A percentile compares a stretch with the other conserved stretches of the same genome.
Evolutionary conservation across 2,329 filamentous ascomycete species (phyloP).

Genomic region (Beauveria varroae): DNA sequence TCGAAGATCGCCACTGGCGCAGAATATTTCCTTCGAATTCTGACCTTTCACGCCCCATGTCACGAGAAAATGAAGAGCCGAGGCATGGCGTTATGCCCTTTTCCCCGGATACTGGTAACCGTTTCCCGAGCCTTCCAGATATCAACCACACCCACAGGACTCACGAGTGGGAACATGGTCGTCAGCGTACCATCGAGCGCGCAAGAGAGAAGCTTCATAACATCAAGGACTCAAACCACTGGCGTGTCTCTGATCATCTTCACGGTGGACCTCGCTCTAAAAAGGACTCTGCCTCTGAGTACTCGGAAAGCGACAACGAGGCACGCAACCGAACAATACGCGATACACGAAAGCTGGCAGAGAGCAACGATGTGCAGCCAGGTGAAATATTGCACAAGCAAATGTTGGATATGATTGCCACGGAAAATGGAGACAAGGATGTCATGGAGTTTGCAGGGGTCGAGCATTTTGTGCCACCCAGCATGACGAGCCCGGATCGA

Average conservation of each 20-base stretch:
- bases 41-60: constrained; percentile 23
- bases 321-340: neutral
- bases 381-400: constrained; percentile 53
- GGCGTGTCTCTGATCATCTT: constrained; percentile 40
- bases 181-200: constrained; percentile 49
- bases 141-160: constrained; percentile 15
- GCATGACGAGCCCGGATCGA: constrained; percentile 26
- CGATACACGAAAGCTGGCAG: neutral
- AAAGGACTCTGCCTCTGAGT: constrained; percentile 47
- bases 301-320: constrained; percentile 51
- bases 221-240: constrained; percentile 47
- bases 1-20: constrained; percentile 72
- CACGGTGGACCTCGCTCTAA: constrained; percentile 45
- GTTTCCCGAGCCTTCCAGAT: constrained; percentile 15
- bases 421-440: constrained; percentile 40
- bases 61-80: constrained; percentile 23
- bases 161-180: constrained; percentile 34
- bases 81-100: constrained; percentile 18
- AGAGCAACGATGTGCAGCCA: constrained; percentile 16
- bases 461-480: constrained; percentile 26
- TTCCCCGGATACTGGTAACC: constrained; percentile 19
- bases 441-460: constrained; percentile 27
- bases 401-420: constrained; percentile 53
- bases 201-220: constrained; percentile 54
- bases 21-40: constrained; percentile 54